phyloP scores from a whole-genome alignment of 495 filamentous ascomycete species.

The Neurospora tetraspora region DNA sequence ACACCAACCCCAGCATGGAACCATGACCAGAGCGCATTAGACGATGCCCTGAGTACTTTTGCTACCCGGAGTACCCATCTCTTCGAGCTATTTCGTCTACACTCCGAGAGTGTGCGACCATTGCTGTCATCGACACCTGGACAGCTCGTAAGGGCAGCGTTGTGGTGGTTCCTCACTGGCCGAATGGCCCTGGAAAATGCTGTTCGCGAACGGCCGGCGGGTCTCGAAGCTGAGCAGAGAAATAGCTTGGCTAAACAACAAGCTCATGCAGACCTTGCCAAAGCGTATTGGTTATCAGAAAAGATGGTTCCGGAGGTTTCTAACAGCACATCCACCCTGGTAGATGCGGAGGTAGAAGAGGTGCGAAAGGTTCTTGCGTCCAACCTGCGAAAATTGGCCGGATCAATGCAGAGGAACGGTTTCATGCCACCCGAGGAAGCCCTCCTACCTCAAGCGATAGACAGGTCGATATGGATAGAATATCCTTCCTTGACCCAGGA shows the following conservation, averaged over 20 bases:
- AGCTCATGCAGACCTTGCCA: constrained; percentile 70
- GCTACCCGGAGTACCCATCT: constrained; percentile 54
- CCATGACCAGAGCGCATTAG: constrained; percentile 11
- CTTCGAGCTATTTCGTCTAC: constrained; percentile 55
- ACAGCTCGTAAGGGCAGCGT: constrained; percentile 57
- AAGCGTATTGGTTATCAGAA: constrained; percentile 70
- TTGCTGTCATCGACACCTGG: constrained; percentile 46
- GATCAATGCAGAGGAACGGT: constrained; percentile 74
- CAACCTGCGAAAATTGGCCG: constrained; percentile 58
- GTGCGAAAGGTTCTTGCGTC: constrained; percentile 46
- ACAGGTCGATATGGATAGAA: constrained; percentile 65
- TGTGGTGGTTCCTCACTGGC: constrained; percentile 86
- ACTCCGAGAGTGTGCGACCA: constrained; percentile 60
- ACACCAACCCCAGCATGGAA: background rate
- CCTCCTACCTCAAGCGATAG: constrained; percentile 53
- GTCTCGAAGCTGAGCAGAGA: constrained; percentile 26
- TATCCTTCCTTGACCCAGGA: constrained; percentile 63
- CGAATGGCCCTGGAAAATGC: constrained; percentile 60
- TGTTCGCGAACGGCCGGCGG: constrained; percentile 50
- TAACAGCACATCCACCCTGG: constrained; percentile 21
- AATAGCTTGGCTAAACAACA: constrained; percentile 46
- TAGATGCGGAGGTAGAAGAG: constrained; percentile 33
- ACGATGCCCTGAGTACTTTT: constrained; percentile 60
- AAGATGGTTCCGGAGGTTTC: constrained; percentile 49
- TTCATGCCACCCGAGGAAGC: constrained; percentile 57